Percentiles rank a stretch among this genome's conserved stretches.
Conservation (phyloP, 2,329 filamentous ascomycete species). For the Ceratocystis smalleyi region DNA sequence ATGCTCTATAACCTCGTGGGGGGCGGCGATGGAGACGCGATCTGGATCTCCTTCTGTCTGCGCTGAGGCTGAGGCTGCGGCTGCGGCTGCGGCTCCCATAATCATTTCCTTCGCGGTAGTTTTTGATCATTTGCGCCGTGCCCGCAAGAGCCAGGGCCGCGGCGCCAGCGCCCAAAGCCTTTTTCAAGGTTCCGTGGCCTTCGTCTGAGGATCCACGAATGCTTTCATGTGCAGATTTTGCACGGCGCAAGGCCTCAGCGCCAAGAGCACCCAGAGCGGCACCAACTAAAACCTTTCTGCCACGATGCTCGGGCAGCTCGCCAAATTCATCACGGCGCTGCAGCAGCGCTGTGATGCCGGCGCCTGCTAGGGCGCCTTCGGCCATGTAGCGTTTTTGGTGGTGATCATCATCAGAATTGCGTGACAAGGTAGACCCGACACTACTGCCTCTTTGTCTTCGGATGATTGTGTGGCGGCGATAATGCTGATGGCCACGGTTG, state of each 20-base stretch:
- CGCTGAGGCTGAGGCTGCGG: conserved; percentile 41
- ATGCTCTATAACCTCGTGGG: not conserved
- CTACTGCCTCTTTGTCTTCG: conserved; percentile 31
- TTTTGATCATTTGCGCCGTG: conserved; percentile 48
- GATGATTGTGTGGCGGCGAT: conserved; percentile 29
- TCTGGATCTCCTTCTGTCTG: conserved; percentile 23
- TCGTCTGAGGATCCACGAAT: conserved; percentile 21
- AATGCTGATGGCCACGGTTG: conserved; percentile 30
- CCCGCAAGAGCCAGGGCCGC: conserved; percentile 48
- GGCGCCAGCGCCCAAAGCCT: conserved; percentile 46
- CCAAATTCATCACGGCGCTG: conserved; percentile 37
- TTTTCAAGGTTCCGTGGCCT: conserved; percentile 41
- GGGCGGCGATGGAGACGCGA: not conserved
- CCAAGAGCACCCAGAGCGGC: conserved; percentile 48
- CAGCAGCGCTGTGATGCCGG: conserved; percentile 44
- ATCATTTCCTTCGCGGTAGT: conserved; percentile 44
- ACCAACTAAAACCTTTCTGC: conserved; percentile 44
- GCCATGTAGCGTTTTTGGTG: conserved; percentile 45
- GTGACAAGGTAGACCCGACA: conserved; percentile 24
- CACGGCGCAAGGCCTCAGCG: conserved; percentile 44
- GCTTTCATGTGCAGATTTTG: conserved; percentile 39
- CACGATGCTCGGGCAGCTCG: conserved; percentile 35
- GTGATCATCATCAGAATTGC: conserved; percentile 22
- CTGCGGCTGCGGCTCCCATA: conserved; percentile 36
- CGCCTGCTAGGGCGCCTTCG: conserved; percentile 49